phyloP scores from a whole-genome alignment of 306 rosid species.

The Cucurbita moschata region DNA sequence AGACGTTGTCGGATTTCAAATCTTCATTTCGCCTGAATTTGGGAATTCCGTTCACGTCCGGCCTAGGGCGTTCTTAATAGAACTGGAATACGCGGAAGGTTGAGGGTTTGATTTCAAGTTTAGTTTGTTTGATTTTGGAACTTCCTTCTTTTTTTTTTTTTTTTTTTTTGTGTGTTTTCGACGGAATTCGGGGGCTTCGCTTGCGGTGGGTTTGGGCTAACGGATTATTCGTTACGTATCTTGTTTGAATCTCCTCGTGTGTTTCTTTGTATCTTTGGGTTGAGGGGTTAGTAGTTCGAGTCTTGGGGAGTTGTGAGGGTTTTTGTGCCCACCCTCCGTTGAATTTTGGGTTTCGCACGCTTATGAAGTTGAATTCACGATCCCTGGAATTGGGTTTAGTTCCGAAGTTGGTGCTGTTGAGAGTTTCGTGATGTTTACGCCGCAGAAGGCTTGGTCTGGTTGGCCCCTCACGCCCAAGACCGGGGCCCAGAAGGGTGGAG shows the following conservation, averaged over 20 bases:
- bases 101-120: not conserved
- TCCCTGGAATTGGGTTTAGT: slow-evolving; percentile 16
- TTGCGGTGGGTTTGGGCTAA: not conserved
- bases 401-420: slow-evolving; percentile 1
- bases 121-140: not conserved
- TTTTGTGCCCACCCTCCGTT: not conserved
- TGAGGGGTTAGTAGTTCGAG: not conserved
- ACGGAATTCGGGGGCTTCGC: slow-evolving; percentile 6
- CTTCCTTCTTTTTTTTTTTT: too few relatives aligned
- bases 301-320: slow-evolving; percentile 4
- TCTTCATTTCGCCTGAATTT: slow-evolving; percentile 64
- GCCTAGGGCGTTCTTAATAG: slow-evolving; percentile 15
- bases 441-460: slow-evolving; percentile 47
- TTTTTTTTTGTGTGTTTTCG: too few relatives aligned
- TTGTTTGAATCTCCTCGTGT: not conserved
- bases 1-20: slow-evolving; percentile 91
- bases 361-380: slow-evolving; percentile 32
- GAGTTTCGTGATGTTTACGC: slow-evolving; percentile 55
- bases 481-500: slow-evolving; percentile 26
- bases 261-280: not conserved
- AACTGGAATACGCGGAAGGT: not conserved
- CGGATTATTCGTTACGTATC: not conserved
- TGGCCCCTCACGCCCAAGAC: slow-evolving; percentile 47
- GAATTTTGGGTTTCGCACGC: slow-evolving; percentile 9
- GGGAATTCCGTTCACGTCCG: slow-evolving; percentile 70